Percentiles rank a stretch among this genome's conserved stretches.
Conservation (phyloP, 2,329 filamentous ascomycete species). For the Ophiostoma sp. region DNA sequence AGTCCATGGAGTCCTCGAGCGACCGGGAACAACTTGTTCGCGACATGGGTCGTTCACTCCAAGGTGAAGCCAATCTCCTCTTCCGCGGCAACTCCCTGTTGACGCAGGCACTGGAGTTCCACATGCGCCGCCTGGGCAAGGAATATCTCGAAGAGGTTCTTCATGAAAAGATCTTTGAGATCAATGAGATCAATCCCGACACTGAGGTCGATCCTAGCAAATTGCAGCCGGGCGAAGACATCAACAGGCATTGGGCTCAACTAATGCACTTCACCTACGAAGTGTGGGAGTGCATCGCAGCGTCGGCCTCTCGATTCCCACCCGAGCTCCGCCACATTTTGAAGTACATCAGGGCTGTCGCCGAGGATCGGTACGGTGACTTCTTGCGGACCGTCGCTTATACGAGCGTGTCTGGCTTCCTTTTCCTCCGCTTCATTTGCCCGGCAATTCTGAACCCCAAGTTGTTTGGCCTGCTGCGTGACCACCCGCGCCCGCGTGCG, state of each 20-base stretch:
- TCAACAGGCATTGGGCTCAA: slow-evolving; percentile 79
- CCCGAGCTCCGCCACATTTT: slow-evolving; percentile 81
- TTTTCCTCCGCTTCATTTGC: slow-evolving; percentile 94
- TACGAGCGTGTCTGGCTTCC: slow-evolving; percentile 90
- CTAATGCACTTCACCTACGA: slow-evolving; percentile 75
- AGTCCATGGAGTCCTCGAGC: slow-evolving; percentile 61
- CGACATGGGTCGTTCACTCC: slow-evolving; percentile 75
- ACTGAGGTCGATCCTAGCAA: slow-evolving; percentile 94
- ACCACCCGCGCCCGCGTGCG: slow-evolving; percentile 78
- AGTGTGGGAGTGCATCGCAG: slow-evolving; percentile 80
- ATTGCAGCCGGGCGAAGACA: slow-evolving; percentile 64
- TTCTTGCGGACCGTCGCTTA: slow-evolving; percentile 87
- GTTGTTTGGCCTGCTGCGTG: slow-evolving; percentile 79
- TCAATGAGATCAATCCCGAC: slow-evolving; percentile 85
- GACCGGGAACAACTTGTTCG: slow-evolving; percentile 72
- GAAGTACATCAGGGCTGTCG: slow-evolving; percentile 87
- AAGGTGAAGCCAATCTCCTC: slow-evolving; percentile 87
- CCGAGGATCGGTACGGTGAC: slow-evolving; percentile 91
- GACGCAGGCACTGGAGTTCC: slow-evolving; percentile 89
- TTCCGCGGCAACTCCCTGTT: slow-evolving; percentile 94
- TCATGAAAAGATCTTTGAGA: slow-evolving; percentile 80
- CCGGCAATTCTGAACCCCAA: slow-evolving; percentile 96
- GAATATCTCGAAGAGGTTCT: slow-evolving; percentile 89
- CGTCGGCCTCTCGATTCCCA: slow-evolving; percentile 73
- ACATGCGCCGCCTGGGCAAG: slow-evolving; percentile 92